Evolutionary conservation across 106 monocot species (phyloP).

Genomic region (Posidonia australis): DNA sequence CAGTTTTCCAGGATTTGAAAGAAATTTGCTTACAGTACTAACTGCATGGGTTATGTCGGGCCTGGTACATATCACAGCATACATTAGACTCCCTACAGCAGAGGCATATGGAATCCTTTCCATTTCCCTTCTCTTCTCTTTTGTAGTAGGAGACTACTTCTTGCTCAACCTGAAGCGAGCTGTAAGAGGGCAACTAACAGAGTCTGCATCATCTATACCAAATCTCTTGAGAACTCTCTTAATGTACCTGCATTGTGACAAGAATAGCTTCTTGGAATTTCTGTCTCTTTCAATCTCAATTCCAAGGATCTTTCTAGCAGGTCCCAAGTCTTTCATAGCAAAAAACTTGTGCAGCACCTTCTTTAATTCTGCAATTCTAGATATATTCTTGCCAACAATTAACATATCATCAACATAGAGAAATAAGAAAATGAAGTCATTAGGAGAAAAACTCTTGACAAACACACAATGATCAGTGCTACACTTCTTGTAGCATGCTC

Average conservation of each 20-base stretch:
- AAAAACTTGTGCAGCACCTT: slow-evolving; percentile 5
- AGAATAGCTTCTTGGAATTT: not conserved
- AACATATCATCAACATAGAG: slow-evolving; percentile 8
- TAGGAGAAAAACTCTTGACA: not conserved
- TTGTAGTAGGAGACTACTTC: not conserved
- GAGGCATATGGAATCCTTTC: slow-evolving; percentile 2
- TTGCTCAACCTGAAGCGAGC: slow-evolving; percentile 1
- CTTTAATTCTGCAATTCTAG: not conserved
- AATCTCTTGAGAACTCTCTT: slow-evolving; percentile 1
- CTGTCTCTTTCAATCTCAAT: not conserved
- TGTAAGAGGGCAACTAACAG: slow-evolving; percentile 1
- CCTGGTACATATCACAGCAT: slow-evolving; percentile 12
- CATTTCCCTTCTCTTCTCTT: not conserved
- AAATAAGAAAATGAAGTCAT: not conserved
- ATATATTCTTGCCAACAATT: not conserved
- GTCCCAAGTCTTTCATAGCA: slow-evolving; percentile 4
- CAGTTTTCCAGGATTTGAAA: slow-evolving; percentile 3
- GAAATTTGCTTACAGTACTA: slow-evolving; percentile 5
- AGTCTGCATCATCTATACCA: not conserved
- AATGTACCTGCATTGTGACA: slow-evolving; percentile 3
- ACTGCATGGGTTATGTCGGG: slow-evolving; percentile 2
- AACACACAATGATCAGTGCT: slow-evolving; percentile 9
- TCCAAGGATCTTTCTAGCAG: not conserved
- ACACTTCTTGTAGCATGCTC: slow-evolving; percentile 3
- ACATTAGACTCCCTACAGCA: slow-evolving; percentile 8